These are phyloP conservation scores for Aquilaria malaccensis DNA, from an alignment of 345 rosid genomes.

Conservation along the genomic window DNA sequence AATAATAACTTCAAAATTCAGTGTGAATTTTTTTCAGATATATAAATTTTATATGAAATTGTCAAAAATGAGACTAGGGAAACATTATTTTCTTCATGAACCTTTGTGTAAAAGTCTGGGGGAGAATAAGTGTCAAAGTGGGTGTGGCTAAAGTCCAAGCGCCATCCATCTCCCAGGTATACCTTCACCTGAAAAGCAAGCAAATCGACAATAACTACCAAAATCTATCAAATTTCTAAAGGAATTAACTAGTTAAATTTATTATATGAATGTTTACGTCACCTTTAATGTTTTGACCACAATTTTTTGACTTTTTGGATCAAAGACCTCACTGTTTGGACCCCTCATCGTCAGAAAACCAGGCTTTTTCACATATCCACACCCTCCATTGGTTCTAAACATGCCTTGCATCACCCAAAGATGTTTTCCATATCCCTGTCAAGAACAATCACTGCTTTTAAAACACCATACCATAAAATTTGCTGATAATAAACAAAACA, in stretches of 20 bases:
- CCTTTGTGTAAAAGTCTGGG: constrained; percentile 84
- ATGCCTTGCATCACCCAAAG: constrained; percentile 92
- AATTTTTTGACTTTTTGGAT: constrained; percentile 35
- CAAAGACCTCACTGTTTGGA: constrained; percentile 34
- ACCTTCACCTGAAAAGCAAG: constrained; percentile 53
- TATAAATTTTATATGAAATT: too few relatives aligned
- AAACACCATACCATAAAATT: too few relatives aligned
- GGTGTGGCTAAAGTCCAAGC: constrained; percentile 55
- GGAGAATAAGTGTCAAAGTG: constrained; percentile 87
- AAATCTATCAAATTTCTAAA: constrained; percentile 5
- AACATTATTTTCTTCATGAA: constrained; percentile 4
- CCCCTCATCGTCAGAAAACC: constrained; percentile 43
- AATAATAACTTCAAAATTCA: neutral
- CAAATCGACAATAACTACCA: constrained; percentile 1
- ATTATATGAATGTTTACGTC: too few relatives aligned
- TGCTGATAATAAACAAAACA: too few relatives aligned
- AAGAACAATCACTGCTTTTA: too few relatives aligned
- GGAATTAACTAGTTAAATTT: neutral
- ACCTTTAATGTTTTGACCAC: constrained; percentile 68
- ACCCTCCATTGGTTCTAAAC: constrained; percentile 88
- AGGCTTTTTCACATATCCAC: constrained; percentile 91
- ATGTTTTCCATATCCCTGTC: constrained; percentile 73
- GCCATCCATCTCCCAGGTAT: constrained; percentile 92
- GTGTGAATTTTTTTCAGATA: too few relatives aligned
- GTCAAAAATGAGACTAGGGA: neutral